Evolutionary conservation across 768 basidiomycete species (phyloP).

Genomic region (Clathrus columnatus): DNA sequence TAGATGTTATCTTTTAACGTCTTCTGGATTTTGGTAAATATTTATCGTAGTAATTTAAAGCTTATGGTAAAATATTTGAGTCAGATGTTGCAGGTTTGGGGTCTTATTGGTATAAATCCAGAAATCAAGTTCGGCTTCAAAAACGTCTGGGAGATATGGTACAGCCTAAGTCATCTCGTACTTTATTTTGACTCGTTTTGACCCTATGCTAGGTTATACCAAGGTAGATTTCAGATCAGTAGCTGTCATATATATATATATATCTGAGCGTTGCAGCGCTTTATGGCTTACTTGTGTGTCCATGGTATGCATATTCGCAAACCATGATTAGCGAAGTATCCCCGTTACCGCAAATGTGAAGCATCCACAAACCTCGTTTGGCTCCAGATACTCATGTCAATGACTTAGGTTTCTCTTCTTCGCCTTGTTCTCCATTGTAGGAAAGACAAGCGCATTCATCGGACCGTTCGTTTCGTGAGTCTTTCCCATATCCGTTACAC

Average conservation of each 20-base stretch:
- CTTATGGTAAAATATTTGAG: not conserved
- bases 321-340: conserved; percentile 79
- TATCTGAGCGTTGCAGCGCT: not conserved
- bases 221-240: not conserved
- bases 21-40: conserved; percentile 42
- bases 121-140: conserved; percentile 72
- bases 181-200: not conserved
- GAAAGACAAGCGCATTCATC: conserved; percentile 43
- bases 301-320: conserved; percentile 77
- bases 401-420: conserved; percentile 56
- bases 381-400: not conserved
- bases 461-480: conserved; percentile 55
- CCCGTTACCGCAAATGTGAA: conserved; percentile 59
- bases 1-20: conserved; percentile 69
- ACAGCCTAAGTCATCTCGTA: conserved; percentile 6
- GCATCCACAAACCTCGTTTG: conserved; percentile 11
- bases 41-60: not conserved
- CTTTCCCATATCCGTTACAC: not conserved
- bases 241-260: not conserved
- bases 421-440: conserved; percentile 62
- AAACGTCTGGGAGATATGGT: conserved; percentile 78
- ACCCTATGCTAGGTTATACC: conserved; percentile 7
- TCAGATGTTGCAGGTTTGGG: conserved; percentile 62
- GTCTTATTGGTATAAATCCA: conserved; percentile 60
- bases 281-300: conserved; percentile 68